Evolutionary conservation across 2,329 filamentous ascomycete species (phyloP).

Genomic region (Periglandula ipomoeae): DNA sequence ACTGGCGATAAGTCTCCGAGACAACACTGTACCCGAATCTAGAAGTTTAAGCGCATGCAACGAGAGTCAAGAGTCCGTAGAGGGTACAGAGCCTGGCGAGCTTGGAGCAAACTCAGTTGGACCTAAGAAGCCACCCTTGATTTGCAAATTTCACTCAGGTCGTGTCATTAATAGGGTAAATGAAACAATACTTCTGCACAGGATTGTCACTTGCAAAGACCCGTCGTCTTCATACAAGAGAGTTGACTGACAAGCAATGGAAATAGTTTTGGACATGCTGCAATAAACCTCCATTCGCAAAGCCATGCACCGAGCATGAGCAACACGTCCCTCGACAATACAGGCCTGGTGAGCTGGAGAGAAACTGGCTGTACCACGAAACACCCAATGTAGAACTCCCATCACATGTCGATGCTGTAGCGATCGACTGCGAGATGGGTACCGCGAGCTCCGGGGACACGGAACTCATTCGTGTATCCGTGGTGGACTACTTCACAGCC

Average conservation of each 20-base stretch:
- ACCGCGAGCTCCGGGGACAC: slow-evolving; percentile 31
- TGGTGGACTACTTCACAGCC: slow-evolving; percentile 42
- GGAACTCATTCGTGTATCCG: slow-evolving; percentile 42
- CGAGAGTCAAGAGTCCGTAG: background rate
- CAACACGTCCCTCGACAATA: slow-evolving; percentile 18
- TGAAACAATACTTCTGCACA: no score
- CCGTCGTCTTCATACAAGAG: background rate
- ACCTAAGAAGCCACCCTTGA: background rate
- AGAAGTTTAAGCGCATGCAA: background rate
- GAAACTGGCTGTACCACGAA: slow-evolving; percentile 17
- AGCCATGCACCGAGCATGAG: slow-evolving; percentile 17
- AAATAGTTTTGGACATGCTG: slow-evolving; percentile 24
- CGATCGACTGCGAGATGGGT: slow-evolving; percentile 49
- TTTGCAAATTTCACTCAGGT: slow-evolving; percentile 22
- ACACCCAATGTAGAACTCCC: slow-evolving; percentile 7
- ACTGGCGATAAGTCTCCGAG: background rate
- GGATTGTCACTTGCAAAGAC: no score
- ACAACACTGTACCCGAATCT: background rate
- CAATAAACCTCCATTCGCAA: slow-evolving; percentile 11
- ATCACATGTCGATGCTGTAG: slow-evolving; percentile 23
- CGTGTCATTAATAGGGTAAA: slow-evolving; percentile 18
- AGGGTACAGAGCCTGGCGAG: background rate
- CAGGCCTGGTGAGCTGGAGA: slow-evolving; percentile 16
- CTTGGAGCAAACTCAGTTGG: background rate
- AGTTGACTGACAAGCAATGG: background rate